A percentile compares a stretch with the other conserved stretches of the same genome.
phyloP scores from a whole-genome alignment of 805 yeast species.

The Spathaspora boniae region DNA sequence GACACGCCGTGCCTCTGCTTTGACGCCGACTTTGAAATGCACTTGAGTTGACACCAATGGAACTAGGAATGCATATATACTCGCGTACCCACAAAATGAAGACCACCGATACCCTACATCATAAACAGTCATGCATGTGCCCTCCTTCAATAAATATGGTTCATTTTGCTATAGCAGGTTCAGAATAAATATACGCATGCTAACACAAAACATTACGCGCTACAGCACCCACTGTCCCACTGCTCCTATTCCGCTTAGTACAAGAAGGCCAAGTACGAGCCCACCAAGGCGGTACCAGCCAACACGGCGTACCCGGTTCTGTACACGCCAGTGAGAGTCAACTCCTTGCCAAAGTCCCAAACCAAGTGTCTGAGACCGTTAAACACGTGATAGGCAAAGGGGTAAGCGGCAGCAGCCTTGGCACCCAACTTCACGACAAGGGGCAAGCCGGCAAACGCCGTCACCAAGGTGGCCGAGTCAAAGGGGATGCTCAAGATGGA shows the following conservation, averaged over 20 bases:
- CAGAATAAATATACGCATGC: conserved; percentile 2
- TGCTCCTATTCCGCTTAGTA: conserved; percentile 10
- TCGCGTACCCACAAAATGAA: background rate
- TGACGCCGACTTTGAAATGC: conserved; percentile 29
- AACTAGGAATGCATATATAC: too few species aligned
- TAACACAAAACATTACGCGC: too few species aligned
- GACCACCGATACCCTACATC: background rate
- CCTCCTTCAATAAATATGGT: conserved; percentile 1
- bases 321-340: conserved; percentile 84
- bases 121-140: conserved; percentile 4
- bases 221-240: conserved; percentile 5
- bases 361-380: conserved; percentile 91
- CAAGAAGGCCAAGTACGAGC: conserved; percentile 54
- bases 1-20: conserved; percentile 41
- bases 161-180: background rate
- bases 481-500: conserved; percentile 55
- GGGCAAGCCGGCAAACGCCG: conserved; percentile 62
- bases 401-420: conserved; percentile 72
- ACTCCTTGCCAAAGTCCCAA: conserved; percentile 87
- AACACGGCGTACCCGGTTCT: conserved; percentile 85
- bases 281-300: conserved; percentile 57
- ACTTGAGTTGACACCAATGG: too few species aligned
- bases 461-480: conserved; percentile 52
- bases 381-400: conserved; percentile 81
- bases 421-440: conserved; percentile 53